A percentile compares a stretch with the other conserved stretches of the same genome.
Evolutionary conservation across 129 eudicot genomes (phyloP).

Genomic region (Flaveria bidentis): DNA sequence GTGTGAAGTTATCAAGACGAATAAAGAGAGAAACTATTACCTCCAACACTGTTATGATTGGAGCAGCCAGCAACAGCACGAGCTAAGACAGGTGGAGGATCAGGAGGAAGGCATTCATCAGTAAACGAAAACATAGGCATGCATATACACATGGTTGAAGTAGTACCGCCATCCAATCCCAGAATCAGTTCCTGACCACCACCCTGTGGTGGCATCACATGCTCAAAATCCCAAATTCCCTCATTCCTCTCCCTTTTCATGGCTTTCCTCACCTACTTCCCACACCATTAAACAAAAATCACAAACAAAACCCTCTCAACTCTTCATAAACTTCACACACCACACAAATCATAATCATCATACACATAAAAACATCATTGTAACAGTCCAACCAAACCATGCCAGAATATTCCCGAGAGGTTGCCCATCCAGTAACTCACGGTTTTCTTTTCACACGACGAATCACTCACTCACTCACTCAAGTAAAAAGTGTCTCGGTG

Average conservation of each 20-base stretch:
- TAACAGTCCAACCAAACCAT: too few species aligned
- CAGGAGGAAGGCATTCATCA: conserved; percentile 50
- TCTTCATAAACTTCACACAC: too few species aligned
- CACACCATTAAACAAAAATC: conserved; percentile 5
- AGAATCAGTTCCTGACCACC: conserved; percentile 48
- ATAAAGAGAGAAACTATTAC: conserved; percentile 32
- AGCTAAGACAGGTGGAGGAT: conserved; percentile 67
- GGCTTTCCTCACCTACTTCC: conserved; percentile 5
- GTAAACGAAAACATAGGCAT: conserved; percentile 54
- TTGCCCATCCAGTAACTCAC: too few species aligned
- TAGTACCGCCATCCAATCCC: conserved; percentile 86
- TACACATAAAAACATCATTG: too few species aligned
- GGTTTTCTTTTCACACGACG: too few species aligned
- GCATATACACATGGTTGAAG: conserved; percentile 72
- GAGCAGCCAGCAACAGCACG: conserved; percentile 98
- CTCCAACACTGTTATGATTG: conserved; percentile 93
- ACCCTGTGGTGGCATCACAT: conserved; percentile 26
- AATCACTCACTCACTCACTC: too few species aligned
- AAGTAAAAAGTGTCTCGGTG: too few species aligned
- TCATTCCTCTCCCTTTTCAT: conserved; percentile 72
- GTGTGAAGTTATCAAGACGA: background rate
- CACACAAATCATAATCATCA: too few species aligned
- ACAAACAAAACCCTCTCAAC: background rate
- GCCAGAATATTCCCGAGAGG: too few species aligned
- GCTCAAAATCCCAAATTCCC: conserved; percentile 72